A percentile compares a stretch with the other conserved stretches of the same genome.
Evolutionary conservation across 148 eudicot species (phyloP).

Genomic region (Fagopyrum tataricum): DNA sequence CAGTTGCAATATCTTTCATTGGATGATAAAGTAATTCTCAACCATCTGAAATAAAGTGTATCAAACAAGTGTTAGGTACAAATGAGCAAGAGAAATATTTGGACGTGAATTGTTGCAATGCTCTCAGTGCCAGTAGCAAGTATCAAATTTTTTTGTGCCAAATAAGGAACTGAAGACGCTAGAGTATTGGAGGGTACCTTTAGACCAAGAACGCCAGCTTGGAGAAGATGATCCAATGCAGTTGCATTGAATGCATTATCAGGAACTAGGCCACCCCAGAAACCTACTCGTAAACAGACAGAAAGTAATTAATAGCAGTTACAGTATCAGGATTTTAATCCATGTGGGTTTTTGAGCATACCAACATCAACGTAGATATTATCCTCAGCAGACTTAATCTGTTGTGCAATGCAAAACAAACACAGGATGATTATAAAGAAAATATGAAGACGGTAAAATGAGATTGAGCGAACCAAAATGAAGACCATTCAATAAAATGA

Average conservation of each 20-base stretch:
- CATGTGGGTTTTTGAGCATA: constrained; percentile 24
- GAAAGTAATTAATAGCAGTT: not conserved
- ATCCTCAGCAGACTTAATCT: constrained; percentile 71
- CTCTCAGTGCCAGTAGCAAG: not conserved
- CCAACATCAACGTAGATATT: constrained; percentile 88
- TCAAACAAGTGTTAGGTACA: no score
- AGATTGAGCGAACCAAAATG: constrained; percentile 2
- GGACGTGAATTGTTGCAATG: not conserved
- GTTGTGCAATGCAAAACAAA: constrained; percentile 17
- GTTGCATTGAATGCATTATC: constrained; percentile 81
- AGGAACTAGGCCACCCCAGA: constrained; percentile 99
- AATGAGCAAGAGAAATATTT: no score
- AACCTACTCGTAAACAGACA: constrained; percentile 43
- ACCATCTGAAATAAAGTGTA: no score
- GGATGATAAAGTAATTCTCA: not conserved
- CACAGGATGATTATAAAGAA: not conserved
- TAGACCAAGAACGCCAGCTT: constrained; percentile 88
- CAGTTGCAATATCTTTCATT: not conserved
- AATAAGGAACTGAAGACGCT: not conserved
- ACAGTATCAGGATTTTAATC: not conserved
- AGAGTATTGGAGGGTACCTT: constrained; percentile 43
- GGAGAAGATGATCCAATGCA: constrained; percentile 59
- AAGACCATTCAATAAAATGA: not conserved
- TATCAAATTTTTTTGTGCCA: not conserved
- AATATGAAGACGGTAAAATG: not conserved